Percentiles rank a stretch among this genome's conserved stretches.
phyloP scores from a whole-genome alignment of 2,329 filamentous ascomycete species.

The Ustilaginoidea virens region DNA sequence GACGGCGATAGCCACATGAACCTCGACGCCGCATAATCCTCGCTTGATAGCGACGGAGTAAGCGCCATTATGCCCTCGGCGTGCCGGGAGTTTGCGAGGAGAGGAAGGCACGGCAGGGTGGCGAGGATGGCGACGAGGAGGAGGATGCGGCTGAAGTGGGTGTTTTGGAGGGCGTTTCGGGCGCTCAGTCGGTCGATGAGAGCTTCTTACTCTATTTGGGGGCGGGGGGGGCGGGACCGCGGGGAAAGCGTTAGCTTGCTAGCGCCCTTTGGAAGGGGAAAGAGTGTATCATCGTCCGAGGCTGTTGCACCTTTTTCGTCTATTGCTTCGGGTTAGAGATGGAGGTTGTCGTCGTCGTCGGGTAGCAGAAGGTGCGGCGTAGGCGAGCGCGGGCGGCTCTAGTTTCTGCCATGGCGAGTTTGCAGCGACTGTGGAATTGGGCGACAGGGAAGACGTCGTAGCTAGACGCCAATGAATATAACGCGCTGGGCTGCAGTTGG shows the following conservation, averaged over 20 bases:
- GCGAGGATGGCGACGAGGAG: slow-evolving; percentile 43
- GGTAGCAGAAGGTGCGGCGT: slow-evolving; percentile 66
- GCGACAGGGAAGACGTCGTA: too few species aligned
- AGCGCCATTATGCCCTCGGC: slow-evolving; percentile 39
- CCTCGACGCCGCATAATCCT: too few species aligned
- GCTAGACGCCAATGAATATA: too few species aligned
- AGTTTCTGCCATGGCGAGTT: slow-evolving; percentile 5
- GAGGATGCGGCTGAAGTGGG: slow-evolving; percentile 41
- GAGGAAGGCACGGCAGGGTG: slow-evolving; percentile 34
- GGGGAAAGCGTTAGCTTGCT: too few species aligned
- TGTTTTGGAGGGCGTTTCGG: slow-evolving; percentile 42
- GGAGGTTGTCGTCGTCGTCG: slow-evolving; percentile 36
- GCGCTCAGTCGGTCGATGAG: slow-evolving; percentile 40
- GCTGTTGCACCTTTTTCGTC: slow-evolving; percentile 65
- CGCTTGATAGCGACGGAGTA: slow-evolving; percentile 45
- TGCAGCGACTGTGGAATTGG: not conserved
- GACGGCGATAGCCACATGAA: too few species aligned
- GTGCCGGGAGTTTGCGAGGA: slow-evolving; percentile 17
- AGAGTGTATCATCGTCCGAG: not conserved
- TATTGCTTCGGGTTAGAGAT: slow-evolving; percentile 41
- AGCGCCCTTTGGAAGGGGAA: not conserved
- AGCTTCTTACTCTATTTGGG: slow-evolving; percentile 42
- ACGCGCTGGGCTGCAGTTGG: too few species aligned
- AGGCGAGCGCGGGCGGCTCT: slow-evolving; percentile 39
- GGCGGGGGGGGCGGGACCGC: too few species aligned